Evolutionary conservation across 2,329 filamentous ascomycete species (phyloP), one percentile per base, ranked within the genome.

Genomic region (Daldinia sp.): DNA sequence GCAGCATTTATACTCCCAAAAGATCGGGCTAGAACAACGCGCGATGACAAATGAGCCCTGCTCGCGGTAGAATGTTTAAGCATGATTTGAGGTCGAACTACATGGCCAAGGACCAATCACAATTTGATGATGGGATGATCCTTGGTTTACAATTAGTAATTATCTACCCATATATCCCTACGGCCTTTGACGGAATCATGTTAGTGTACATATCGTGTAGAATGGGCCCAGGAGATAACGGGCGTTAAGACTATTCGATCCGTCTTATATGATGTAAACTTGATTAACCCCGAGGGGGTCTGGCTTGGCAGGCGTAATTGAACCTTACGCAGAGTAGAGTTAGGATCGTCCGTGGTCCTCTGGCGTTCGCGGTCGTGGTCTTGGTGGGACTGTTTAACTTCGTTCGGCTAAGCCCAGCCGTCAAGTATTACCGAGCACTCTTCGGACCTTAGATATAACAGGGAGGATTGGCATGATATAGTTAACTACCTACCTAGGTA

Each of bases 261-360:
- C 50, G 50, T 20, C 30, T 54, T 37, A n/a, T n/a, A 51, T 42
- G 30, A 26, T 26, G 20, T 30, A 57, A 57, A 62, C 44, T 37
- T 50, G 44, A 13, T 58, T 61, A 66, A 66, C 44, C 23, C 65
- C 56, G 56, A 53, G 6, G 28, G 37, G 13, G 1, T 26, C 15
- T 42, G 46, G 33, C 66, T 65, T 68, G 66, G 66, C 66, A 35
- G 35, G 23, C 66, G 35, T 68, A 65, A 62, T 51, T 35, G 13
- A 51, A 59, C 4, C 5, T 15, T 2, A 23, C 20, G 2, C 2
- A 23, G 20, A 23, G 20, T 2, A 23, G 20, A 23, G 2, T 23
- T 23, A 23, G 20, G 3, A 28, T 50, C 33, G 41, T n/a, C 6
- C 33, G 33, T 35, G 23, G 9, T 51, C 23, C 23, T 20, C 33